Percentiles rank a stretch among this genome's conserved stretches.
These are phyloP conservation scores for Diaporthe citriasiana DNA, from an alignment of 2,329 filamentous ascomycete species.

Conservation along the genomic window DNA sequence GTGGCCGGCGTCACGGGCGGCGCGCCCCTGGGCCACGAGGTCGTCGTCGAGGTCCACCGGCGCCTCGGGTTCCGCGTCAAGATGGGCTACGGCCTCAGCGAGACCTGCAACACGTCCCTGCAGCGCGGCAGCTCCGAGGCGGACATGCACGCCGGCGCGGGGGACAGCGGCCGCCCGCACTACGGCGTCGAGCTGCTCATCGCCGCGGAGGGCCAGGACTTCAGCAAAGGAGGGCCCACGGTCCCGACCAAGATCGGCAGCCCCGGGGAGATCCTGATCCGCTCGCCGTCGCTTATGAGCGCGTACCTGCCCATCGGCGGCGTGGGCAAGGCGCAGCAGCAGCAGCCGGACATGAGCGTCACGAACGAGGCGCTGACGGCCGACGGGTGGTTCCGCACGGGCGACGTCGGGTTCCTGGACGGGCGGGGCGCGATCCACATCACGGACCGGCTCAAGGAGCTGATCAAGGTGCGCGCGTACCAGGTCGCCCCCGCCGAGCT, in stretches of 20 bases:
- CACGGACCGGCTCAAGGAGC: slow-evolving; percentile 79
- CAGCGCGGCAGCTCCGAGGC: slow-evolving; percentile 68
- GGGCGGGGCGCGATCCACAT: slow-evolving; percentile 71
- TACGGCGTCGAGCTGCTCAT: slow-evolving; percentile 75
- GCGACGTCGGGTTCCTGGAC: slow-evolving; percentile 75
- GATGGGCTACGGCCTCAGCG: slow-evolving; percentile 83
- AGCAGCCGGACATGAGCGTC: slow-evolving; percentile 55
- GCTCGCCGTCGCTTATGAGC: slow-evolving; percentile 74
- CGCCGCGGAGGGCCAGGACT: slow-evolving; percentile 64
- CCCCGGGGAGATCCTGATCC: slow-evolving; percentile 76
- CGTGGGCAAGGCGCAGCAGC: slow-evolving; percentile 11
- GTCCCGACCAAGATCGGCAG: slow-evolving; percentile 60
- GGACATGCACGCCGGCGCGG: slow-evolving; percentile 61
- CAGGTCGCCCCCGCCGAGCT: slow-evolving; percentile 61
- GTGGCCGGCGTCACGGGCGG: slow-evolving; percentile 70
- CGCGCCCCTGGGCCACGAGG: slow-evolving; percentile 71
- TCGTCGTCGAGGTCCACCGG: slow-evolving; percentile 72
- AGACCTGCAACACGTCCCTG: slow-evolving; percentile 75
- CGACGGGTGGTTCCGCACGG: slow-evolving; percentile 80
- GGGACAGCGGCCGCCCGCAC: slow-evolving; percentile 76
- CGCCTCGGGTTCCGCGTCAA: slow-evolving; percentile 63
- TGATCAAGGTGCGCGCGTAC: slow-evolving; percentile 60
- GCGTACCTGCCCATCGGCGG: slow-evolving; percentile 76
- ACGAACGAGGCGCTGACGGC: slow-evolving; percentile 56
- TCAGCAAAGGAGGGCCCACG: slow-evolving; percentile 49